Evolutionary conservation across 2,329 filamentous ascomycete species (phyloP).

Genomic region (Pseudohalonectria lignicola): DNA sequence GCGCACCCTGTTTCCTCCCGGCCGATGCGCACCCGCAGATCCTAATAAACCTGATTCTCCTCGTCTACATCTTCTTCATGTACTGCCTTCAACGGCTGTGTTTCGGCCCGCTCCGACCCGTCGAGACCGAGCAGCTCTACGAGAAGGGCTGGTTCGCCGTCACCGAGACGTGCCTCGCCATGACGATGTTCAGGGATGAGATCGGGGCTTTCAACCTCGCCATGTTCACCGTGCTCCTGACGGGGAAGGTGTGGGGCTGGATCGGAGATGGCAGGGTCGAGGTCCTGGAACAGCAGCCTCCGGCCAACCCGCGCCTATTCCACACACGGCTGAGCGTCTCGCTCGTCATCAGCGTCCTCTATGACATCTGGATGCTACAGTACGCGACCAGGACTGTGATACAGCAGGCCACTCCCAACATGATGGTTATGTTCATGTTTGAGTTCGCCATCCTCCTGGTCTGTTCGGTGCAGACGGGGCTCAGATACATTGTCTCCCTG

Average conservation of each 20-base stretch:
- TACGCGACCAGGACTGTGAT: slow-evolving; percentile 79
- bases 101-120: slow-evolving; percentile 80
- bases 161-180: slow-evolving; percentile 90
- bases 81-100: slow-evolving; percentile 83
- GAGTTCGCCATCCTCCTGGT: slow-evolving; percentile 86
- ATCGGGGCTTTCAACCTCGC: slow-evolving; percentile 89
- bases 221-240: slow-evolving; percentile 90
- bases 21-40: too few species aligned
- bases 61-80: slow-evolving; percentile 69
- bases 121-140: slow-evolving; percentile 94
- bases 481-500: slow-evolving; percentile 69
- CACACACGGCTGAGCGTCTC: slow-evolving; percentile 74
- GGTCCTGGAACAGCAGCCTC: slow-evolving; percentile 88
- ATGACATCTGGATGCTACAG: slow-evolving; percentile 68
- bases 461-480: slow-evolving; percentile 66
- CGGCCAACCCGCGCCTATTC: slow-evolving; percentile 77
- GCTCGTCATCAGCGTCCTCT: slow-evolving; percentile 65
- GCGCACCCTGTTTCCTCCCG: too few species aligned
- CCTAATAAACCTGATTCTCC: slow-evolving; percentile 78
- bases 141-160: slow-evolving; percentile 98
- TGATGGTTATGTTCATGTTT: slow-evolving; percentile 99
- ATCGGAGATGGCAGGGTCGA: slow-evolving; percentile 93
- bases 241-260: slow-evolving; percentile 97
- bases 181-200: slow-evolving; percentile 96
- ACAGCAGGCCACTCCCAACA: slow-evolving; percentile 80